These are phyloP conservation scores for Geotrichum bryndzae DNA, from an alignment of 1,139 yeast genomes.

Conservation along the genomic window DNA sequence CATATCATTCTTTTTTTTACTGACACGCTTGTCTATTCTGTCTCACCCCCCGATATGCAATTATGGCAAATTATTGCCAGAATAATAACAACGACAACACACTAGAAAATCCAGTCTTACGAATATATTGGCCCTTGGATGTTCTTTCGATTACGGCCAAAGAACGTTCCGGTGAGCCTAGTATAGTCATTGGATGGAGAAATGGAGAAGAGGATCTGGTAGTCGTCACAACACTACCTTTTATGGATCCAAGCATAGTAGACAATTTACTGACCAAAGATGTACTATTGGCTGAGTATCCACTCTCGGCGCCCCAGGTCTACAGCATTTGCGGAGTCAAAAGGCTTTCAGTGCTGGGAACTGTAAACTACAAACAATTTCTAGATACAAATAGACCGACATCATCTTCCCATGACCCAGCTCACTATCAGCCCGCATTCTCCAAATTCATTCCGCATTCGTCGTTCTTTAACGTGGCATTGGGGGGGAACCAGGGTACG, in stretches of 20 bases:
- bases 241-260: slow-evolving; percentile 27
- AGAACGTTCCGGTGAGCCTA: slow-evolving; percentile 23
- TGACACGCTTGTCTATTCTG: not conserved
- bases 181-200: slow-evolving; percentile 35
- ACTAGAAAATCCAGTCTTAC: slow-evolving; percentile 17
- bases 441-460: slow-evolving; percentile 11
- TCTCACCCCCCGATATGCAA: not conserved
- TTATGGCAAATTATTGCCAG: not conserved
- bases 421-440: not conserved
- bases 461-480: slow-evolving; percentile 14
- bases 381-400: not conserved
- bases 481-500: not conserved
- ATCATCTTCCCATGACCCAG: not conserved
- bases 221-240: slow-evolving; percentile 34
- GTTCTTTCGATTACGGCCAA: slow-evolving; percentile 24
- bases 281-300: slow-evolving; percentile 26
- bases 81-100: not conserved
- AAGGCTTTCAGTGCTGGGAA: slow-evolving; percentile 30
- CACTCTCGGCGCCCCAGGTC: slow-evolving; percentile 26
- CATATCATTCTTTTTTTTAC: not conserved
- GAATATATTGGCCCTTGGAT: slow-evolving; percentile 38
- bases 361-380: slow-evolving; percentile 21
- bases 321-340: slow-evolving; percentile 29
- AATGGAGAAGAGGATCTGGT: slow-evolving; percentile 30
- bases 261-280: slow-evolving; percentile 28